phyloP scores from a whole-genome alignment of 2,329 filamentous ascomycete species.

The Ascochyta fabae region DNA sequence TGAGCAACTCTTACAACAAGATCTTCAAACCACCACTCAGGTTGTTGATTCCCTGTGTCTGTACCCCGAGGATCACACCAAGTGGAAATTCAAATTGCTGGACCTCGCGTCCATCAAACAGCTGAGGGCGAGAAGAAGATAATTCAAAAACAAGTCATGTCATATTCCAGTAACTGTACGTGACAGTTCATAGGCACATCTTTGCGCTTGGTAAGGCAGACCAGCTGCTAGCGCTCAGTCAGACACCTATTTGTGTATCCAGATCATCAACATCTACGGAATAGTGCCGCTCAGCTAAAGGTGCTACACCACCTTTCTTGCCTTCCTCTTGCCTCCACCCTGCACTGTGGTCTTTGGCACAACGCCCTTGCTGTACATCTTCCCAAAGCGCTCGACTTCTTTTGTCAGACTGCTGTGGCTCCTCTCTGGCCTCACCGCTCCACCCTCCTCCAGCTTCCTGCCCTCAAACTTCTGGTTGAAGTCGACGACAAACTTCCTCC shows the following conservation, averaged over 20 bases:
- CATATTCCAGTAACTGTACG: too few relatives aligned
- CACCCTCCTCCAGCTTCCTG: constrained; percentile 11
- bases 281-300: neutral
- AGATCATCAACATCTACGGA: neutral
- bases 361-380: constrained; percentile 28
- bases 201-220: neutral
- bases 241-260: neutral
- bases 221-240: neutral
- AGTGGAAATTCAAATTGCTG: too few relatives aligned
- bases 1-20: too few relatives aligned
- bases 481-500: constrained; percentile 31
- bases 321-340: neutral
- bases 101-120: neutral
- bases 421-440: constrained; percentile 21
- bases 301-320: neutral
- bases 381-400: constrained; percentile 38
- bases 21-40: too few relatives aligned
- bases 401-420: constrained; percentile 35
- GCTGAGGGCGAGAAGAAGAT: too few relatives aligned
- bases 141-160: too few relatives aligned
- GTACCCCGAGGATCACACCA: too few relatives aligned
- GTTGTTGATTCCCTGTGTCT: too few relatives aligned
- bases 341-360: constrained; percentile 18
- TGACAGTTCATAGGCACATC: neutral
- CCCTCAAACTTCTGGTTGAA: constrained; percentile 36